These are phyloP conservation scores for Fusarium burgessii DNA, from an alignment of 2,329 filamentous ascomycete genomes.

Conservation along the genomic window DNA sequence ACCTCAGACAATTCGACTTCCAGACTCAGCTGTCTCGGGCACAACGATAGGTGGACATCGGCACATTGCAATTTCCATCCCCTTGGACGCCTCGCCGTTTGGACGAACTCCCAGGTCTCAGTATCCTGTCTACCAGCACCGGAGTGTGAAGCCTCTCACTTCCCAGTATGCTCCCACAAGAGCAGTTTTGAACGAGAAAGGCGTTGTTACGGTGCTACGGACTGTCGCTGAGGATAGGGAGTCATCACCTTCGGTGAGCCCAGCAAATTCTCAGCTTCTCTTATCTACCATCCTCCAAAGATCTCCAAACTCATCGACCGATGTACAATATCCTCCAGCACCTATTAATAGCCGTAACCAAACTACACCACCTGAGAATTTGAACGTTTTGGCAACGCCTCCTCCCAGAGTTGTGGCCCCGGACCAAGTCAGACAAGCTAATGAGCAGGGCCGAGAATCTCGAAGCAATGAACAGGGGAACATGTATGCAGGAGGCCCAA, in stretches of 20 bases:
- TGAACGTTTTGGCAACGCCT: constrained; percentile 41
- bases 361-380: constrained; percentile 36
- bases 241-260: constrained; percentile 26
- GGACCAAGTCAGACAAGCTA: constrained; percentile 41
- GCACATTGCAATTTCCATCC: constrained; percentile 72
- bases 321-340: constrained; percentile 1
- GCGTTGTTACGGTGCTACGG: constrained; percentile 53
- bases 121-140: constrained; percentile 49
- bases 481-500: background rate
- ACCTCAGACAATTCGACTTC: constrained; percentile 56
- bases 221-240: constrained; percentile 47
- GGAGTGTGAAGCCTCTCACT: constrained; percentile 26
- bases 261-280: constrained; percentile 22
- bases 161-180: constrained; percentile 44
- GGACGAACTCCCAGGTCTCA: constrained; percentile 50
- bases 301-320: constrained; percentile 3
- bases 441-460: constrained; percentile 33
- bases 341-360: constrained; percentile 29
- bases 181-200: constrained; percentile 52
- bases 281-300: constrained; percentile 12
- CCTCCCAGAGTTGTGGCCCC: constrained; percentile 35
- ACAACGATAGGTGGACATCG: constrained; percentile 65
- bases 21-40: constrained; percentile 67
- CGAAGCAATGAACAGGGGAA: constrained; percentile 16
- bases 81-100: constrained; percentile 62